A percentile compares a stretch with the other conserved stretches of the same genome.
These are phyloP conservation scores for Leptodermis oblonga DNA, from an alignment of 257 asterid genomes.

Conservation along the genomic window DNA sequence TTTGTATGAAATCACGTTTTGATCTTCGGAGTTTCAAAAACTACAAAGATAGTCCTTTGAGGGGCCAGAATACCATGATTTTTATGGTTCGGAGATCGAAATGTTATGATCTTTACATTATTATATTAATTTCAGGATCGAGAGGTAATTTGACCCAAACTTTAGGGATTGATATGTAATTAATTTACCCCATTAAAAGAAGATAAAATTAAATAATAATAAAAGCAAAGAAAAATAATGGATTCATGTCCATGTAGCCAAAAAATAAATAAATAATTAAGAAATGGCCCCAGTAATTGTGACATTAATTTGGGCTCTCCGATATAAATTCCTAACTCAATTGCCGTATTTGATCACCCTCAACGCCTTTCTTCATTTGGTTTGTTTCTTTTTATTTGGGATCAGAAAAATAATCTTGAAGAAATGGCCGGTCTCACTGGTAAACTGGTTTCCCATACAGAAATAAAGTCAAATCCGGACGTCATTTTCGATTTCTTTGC, in stretches of 20 bases:
- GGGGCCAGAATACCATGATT: too few species aligned
- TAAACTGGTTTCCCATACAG: background rate
- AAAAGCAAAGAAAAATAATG: background rate
- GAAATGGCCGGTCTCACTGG: background rate
- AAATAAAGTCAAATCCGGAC: background rate
- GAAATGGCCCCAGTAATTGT: background rate
- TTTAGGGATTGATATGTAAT: too few species aligned
- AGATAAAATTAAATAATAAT: too few species aligned
- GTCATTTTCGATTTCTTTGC: background rate
- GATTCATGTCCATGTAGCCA: background rate
- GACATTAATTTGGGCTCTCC: background rate
- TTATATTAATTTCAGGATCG: too few species aligned
- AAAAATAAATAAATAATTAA: background rate
- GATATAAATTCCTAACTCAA: background rate
- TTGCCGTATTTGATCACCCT: background rate
- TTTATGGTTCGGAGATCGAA: too few species aligned
- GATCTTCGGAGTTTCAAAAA: too few species aligned
- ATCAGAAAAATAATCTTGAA: background rate
- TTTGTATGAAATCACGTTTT: too few species aligned
- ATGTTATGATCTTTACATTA: too few species aligned
- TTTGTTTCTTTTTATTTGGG: background rate
- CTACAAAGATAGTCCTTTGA: too few species aligned
- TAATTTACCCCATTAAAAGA: too few species aligned
- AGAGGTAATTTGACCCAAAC: too few species aligned
- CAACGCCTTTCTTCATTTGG: background rate